These are phyloP conservation scores for Trifolium dubium DNA, from an alignment of 306 rosid species.

Conservation along the genomic window DNA sequence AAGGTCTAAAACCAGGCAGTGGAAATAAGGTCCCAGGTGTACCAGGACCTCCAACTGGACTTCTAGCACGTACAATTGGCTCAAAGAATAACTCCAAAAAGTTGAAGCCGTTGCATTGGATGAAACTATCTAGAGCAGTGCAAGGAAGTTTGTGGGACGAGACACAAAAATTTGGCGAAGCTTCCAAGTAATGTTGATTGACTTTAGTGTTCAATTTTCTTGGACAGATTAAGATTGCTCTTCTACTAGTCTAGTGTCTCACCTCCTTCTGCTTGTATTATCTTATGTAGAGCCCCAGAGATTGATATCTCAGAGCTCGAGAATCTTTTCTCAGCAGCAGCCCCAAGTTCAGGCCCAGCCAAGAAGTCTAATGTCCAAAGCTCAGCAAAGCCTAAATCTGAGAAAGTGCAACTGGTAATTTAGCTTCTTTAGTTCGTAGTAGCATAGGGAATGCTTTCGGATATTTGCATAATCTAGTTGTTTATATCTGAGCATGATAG, in stretches of 20 bases:
- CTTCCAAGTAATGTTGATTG: slow-evolving; percentile 65
- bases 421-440: slow-evolving; percentile 33
- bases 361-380: slow-evolving; percentile 55
- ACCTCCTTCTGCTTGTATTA: slow-evolving; percentile 34
- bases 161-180: slow-evolving; percentile 79
- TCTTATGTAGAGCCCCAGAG: slow-evolving; percentile 79
- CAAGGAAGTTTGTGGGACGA: slow-evolving; percentile 97
- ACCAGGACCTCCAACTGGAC: slow-evolving; percentile 57
- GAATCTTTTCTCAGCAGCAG: slow-evolving; percentile 81
- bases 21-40: slow-evolving; percentile 41
- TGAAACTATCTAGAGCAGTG: slow-evolving; percentile 80
- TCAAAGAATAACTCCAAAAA: slow-evolving; percentile 66
- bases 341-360: slow-evolving; percentile 54
- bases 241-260: slow-evolving; percentile 37
- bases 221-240: slow-evolving; percentile 27
- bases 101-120: slow-evolving; percentile 94
- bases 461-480: slow-evolving; percentile 31
- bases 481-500: slow-evolving; percentile 29
- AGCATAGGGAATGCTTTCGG: slow-evolving; percentile 9
- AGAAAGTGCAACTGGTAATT: slow-evolving; percentile 89
- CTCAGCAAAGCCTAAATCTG: slow-evolving; percentile 69
- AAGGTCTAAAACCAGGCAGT: slow-evolving; percentile 49
- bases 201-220: slow-evolving; percentile 34
- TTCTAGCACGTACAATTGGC: slow-evolving; percentile 51
- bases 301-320: slow-evolving; percentile 96